These are phyloP conservation scores for Phanerochaete carnosa DNA, from an alignment of 768 basidiomycete species.

Conservation along the genomic window DNA sequence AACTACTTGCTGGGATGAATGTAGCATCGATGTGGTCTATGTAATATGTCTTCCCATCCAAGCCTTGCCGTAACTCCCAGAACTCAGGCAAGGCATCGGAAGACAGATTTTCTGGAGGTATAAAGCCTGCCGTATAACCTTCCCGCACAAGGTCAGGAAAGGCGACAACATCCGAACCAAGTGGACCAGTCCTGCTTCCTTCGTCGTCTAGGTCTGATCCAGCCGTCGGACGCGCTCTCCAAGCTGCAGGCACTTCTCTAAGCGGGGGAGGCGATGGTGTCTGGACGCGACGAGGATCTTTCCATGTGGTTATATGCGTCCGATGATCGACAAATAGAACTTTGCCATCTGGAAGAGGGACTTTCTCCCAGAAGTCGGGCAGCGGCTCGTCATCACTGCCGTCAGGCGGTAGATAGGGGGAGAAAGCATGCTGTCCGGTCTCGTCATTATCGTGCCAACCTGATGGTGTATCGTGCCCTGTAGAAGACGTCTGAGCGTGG, in stretches of 20 bases:
- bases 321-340: constrained; percentile 99
- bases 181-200: background rate
- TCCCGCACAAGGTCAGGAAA: constrained; percentile 8
- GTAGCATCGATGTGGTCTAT: constrained; percentile 4
- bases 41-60: constrained; percentile 4
- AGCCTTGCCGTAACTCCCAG: constrained; percentile 1
- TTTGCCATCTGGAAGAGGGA: constrained; percentile 2
- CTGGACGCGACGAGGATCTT: constrained; percentile 73
- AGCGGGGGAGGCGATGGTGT: background rate
- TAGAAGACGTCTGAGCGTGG: too few relatives aligned
- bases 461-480: too few relatives aligned
- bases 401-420: background rate
- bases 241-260: background rate
- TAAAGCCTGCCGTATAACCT: background rate
- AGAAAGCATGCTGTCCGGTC: too few relatives aligned
- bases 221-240: constrained; percentile 6
- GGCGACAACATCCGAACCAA: background rate
- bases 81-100: constrained; percentile 3
- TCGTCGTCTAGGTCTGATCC: background rate
- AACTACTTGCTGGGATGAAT: background rate
- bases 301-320: constrained; percentile 99
- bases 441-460: too few relatives aligned
- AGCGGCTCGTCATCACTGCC: background rate
- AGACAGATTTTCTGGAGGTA: background rate
- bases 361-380: constrained; percentile 12